Base-by-base conservation (phyloP, 306 rosid genomes). In the Mimosa bimucronata region DNA sequence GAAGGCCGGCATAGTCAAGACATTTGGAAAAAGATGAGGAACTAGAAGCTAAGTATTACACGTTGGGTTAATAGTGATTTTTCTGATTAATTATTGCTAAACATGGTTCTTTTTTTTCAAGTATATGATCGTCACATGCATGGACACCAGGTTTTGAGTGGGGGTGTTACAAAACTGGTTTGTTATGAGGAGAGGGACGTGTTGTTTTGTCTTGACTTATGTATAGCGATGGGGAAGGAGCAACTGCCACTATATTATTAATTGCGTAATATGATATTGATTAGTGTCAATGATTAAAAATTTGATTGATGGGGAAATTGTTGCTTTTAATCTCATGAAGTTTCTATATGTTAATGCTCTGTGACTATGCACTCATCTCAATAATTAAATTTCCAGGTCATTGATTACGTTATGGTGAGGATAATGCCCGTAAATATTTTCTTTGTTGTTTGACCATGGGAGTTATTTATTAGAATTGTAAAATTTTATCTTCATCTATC, bases 1-100 rank as follows among this genome's bases (percentile, higher is more conserved):
- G 66, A 85, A 81, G 90, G 97, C 97, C 98, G 94, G 97, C 97
- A 89, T 85, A 85, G 74, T 77, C 42, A 83, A 87, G 88, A 66
- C 97, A 82, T 21, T 26, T 6, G 75, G 86, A 90, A 89, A 77
- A 86, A 19, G 84, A 67, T 74, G 80, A 86, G 55, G 41, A 23
- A 82, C 90, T 85, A 88, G 76, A 82, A 52, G 84, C 68, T 87
- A 85, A 81, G 67, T 3, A 67, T 52, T 40, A 79, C 79, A 78
- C 86, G 86, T 85, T 81, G 66, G 38, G 65, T 9, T 83, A 86
- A 81, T 78, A 78, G 85, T 65, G 83, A 85, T 85, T 79, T 77
- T 81, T 74, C 6, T 1, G 26, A 28, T 26, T 29, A 57, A 26
- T 23, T 30, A 40, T 40, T 57, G 18, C 42, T 79, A 77, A 48